Percentiles rank a stretch among this genome's conserved stretches.
These are phyloP conservation scores for Lagerstroemia speciosa DNA, from an alignment of 345 rosid species.

Conservation along the genomic window DNA sequence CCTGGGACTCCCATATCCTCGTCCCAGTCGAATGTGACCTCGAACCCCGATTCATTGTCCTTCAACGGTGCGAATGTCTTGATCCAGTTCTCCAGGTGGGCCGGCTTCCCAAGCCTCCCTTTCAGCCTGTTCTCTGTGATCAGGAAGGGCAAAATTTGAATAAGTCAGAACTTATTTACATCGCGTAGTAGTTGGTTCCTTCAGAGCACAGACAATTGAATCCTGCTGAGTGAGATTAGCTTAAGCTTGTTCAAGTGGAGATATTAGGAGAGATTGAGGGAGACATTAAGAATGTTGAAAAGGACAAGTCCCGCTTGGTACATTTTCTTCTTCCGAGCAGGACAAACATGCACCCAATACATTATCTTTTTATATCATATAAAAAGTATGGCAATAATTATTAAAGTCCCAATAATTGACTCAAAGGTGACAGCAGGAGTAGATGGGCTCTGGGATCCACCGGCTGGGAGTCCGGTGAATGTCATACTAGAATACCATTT, in stretches of 20 bases:
- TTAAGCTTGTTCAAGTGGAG: neutral
- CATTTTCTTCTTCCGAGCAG: too few relatives aligned
- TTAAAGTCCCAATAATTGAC: too few relatives aligned
- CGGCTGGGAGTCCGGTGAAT: neutral
- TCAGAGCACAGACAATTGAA: neutral
- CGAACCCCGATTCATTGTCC: slow-evolving; percentile 46
- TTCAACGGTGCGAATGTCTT: slow-evolving; percentile 19
- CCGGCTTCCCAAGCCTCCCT: slow-evolving; percentile 52
- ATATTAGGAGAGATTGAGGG: neutral
- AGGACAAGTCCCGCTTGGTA: too few relatives aligned
- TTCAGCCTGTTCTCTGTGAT: slow-evolving; percentile 11
- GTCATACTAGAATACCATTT: neutral
- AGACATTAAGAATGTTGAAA: neutral
- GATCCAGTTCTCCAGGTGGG: slow-evolving; percentile 46
- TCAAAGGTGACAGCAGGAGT: neutral
- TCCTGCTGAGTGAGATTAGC: neutral
- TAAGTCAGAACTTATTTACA: neutral
- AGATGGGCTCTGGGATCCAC: neutral
- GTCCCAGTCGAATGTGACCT: slow-evolving; percentile 47
- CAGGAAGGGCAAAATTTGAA: neutral
- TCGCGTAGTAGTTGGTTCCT: neutral
- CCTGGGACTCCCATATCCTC: slow-evolving; percentile 56
- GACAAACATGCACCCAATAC: too few relatives aligned
- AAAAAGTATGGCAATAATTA: too few relatives aligned
- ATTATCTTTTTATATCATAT: too few relatives aligned